Conservation (phyloP, 2,329 filamentous ascomycete species). For the Fusarium goolgardi region DNA sequence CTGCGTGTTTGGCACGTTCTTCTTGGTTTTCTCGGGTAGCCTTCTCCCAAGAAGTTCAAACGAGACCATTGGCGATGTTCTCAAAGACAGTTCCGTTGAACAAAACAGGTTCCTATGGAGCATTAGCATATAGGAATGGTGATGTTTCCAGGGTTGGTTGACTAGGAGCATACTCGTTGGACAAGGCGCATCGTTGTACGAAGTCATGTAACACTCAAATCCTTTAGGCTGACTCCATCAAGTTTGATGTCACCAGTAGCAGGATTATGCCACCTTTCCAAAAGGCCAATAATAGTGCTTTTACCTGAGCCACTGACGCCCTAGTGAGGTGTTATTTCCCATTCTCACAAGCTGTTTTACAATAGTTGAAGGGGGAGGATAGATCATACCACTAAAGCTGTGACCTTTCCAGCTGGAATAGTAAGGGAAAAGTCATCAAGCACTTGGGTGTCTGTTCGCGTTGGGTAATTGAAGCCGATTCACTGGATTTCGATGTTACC, state of each 20-base stretch:
- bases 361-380: background rate
- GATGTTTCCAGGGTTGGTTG: background rate
- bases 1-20: constrained; percentile 57
- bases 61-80: constrained; percentile 63
- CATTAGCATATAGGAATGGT: background rate
- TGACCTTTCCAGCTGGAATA: constrained; percentile 58
- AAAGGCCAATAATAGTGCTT: constrained; percentile 52
- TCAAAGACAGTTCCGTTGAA: constrained; percentile 59
- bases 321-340: background rate
- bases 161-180: constrained; percentile 26
- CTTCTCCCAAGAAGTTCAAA: constrained; percentile 45
- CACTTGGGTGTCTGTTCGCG: constrained; percentile 54
- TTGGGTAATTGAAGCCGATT: constrained; percentile 58
- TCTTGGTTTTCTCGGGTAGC: constrained; percentile 55
- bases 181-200: constrained; percentile 52
- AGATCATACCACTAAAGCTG: constrained; percentile 51
- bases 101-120: constrained; percentile 51
- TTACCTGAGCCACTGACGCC: constrained; percentile 51
- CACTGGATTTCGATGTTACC: constrained; percentile 52
- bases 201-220: constrained; percentile 52
- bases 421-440: constrained; percentile 55
- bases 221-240: constrained; percentile 47
- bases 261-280: constrained; percentile 54
- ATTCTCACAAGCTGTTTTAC: background rate
- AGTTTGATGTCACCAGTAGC: constrained; percentile 48